Evolutionary conservation across 2,329 filamentous ascomycete species (phyloP).

Genomic region (Aspergillus hiratsukae): DNA sequence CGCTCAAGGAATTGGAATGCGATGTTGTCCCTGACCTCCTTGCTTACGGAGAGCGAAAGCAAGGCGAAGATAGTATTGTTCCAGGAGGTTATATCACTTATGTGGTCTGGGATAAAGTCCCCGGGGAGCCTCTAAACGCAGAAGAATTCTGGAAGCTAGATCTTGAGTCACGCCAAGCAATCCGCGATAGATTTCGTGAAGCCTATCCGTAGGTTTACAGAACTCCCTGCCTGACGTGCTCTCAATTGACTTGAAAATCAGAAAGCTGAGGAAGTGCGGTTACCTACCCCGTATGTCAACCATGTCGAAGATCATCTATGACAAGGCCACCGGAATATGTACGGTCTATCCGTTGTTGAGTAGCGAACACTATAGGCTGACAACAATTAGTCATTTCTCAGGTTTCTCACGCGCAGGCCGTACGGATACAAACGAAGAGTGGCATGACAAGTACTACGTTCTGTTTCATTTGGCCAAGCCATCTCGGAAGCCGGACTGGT

Average conservation of each 20-base stretch:
- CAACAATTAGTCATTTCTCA: conserved; percentile 3
- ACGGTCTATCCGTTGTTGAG: background rate
- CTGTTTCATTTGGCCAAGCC: conserved; percentile 6
- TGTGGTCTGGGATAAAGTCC: conserved; percentile 22
- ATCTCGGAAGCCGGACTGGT: conserved; percentile 34
- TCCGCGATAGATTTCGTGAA: conserved; percentile 7
- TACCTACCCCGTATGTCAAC: conserved; percentile 3
- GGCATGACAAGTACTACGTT: conserved; percentile 7
- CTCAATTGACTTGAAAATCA: background rate
- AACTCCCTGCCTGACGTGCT: background rate
- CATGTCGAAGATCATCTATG: conserved; percentile 6
- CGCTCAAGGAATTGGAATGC: conserved; percentile 11
- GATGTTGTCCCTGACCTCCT: conserved; percentile 17
- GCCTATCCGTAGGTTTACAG: conserved; percentile 1
- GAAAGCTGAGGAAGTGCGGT: conserved; percentile 2
- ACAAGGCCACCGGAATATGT: conserved; percentile 5
- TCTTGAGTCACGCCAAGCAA: conserved; percentile 2
- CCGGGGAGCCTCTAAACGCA: conserved; percentile 16
- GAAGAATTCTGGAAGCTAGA: conserved; percentile 17
- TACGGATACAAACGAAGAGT: conserved; percentile 3
- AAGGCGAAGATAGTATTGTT: conserved; percentile 13
- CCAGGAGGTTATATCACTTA: conserved; percentile 22
- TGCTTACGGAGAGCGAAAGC: conserved; percentile 13
- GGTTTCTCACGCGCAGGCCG: conserved; percentile 1
- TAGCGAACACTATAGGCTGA: conserved; percentile 1